A percentile compares a stretch with the other conserved stretches of the same genome.
Conservation (phyloP, 1,139 yeast species). For the Debaryomyces subglobosus region DNA sequence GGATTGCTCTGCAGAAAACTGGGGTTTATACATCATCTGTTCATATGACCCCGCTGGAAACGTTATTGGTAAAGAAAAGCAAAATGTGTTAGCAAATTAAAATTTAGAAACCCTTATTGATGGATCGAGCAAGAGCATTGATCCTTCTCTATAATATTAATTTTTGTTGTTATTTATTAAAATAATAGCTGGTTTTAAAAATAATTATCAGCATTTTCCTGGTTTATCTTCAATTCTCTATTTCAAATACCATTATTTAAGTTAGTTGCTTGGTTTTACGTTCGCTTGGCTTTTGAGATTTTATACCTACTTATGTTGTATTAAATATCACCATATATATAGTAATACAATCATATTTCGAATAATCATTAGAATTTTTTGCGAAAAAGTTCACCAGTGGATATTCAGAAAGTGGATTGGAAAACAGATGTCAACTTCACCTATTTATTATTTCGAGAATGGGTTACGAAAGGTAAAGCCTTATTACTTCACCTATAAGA, state of each 20-base stretch:
- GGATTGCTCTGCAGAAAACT: slow-evolving; percentile 44
- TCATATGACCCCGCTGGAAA: slow-evolving; percentile 53
- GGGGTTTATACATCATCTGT: slow-evolving; percentile 52
- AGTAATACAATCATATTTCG: neutral
- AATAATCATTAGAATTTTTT: neutral
- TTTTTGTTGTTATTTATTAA: slow-evolving; percentile 2
- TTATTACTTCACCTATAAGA: slow-evolving; percentile 41
- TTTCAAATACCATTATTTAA: slow-evolving; percentile 4
- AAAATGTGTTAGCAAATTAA: slow-evolving; percentile 44
- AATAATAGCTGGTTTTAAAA: neutral
- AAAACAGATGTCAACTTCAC: slow-evolving; percentile 1
- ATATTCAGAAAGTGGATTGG: neutral
- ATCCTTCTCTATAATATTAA: neutral
- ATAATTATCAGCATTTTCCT: neutral
- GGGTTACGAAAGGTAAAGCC: slow-evolving; percentile 52
- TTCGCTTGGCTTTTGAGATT: slow-evolving; percentile 2
- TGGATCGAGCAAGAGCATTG: neutral
- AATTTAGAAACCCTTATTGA: neutral
- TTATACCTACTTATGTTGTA: slow-evolving; percentile 3
- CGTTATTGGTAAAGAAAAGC: slow-evolving; percentile 42
- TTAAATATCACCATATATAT: neutral
- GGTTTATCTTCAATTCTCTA: slow-evolving; percentile 5
- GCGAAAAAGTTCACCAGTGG: neutral
- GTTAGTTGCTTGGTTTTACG: slow-evolving; percentile 2
- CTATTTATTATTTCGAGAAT: slow-evolving; percentile 30